Evolutionary conservation across 164 flowering plant species (phyloP).

Genomic region (Tetracentron sinense): DNA sequence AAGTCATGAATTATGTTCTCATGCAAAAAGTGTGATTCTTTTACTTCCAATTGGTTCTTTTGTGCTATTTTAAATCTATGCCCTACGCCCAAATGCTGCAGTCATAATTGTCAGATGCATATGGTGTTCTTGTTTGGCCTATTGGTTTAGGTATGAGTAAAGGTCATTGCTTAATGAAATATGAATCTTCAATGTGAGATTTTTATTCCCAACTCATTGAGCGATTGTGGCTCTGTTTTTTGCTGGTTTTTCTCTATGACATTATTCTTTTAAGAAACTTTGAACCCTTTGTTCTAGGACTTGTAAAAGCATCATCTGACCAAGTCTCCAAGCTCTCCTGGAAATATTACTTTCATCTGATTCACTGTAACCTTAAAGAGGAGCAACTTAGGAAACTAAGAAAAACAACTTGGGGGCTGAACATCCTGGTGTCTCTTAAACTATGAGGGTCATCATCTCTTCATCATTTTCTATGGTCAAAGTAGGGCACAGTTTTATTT

Average conservation of each 20-base stretch:
- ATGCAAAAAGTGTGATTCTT: not conserved
- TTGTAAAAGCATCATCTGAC: not conserved
- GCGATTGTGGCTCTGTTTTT: no score
- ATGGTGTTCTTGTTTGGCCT: no score
- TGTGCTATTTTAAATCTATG: not conserved
- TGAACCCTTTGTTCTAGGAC: not conserved
- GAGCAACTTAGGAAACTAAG: not conserved
- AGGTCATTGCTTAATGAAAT: not conserved
- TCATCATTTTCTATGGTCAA: not conserved
- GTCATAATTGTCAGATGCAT: no score
- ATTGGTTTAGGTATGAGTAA: no score
- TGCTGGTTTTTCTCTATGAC: no score
- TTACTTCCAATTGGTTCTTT: not conserved
- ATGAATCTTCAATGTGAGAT: no score
- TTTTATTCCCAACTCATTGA: no score
- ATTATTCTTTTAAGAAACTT: no score
- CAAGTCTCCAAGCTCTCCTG: not conserved
- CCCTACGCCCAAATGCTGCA: not conserved
- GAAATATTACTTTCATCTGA: not conserved
- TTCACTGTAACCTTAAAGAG: not conserved
- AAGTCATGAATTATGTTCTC: not conserved
- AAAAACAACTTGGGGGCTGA: not conserved
- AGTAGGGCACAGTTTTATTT: not conserved
- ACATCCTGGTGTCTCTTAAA: not conserved
- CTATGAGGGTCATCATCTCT: not conserved